Base-by-base conservation (phyloP, 1,284 basidiomycete species). In the Cutaneotrichosporon sp. region DNA sequence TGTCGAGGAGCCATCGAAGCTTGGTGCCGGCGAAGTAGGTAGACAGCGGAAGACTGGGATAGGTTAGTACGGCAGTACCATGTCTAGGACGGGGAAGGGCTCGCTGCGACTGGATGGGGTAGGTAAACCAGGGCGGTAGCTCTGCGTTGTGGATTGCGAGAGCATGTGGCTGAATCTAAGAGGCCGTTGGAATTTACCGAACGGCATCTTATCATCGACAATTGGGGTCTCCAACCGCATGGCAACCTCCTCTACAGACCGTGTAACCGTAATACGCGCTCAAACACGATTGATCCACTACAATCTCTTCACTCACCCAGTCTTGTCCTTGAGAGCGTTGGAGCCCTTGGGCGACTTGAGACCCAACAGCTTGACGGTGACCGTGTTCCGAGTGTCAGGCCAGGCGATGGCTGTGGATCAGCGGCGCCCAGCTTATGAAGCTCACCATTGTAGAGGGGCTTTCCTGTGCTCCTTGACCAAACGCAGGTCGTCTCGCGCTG, bases 1-100 rank as follows among this genome's bases (percentile, higher is more conserved):
- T 85, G 72, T 94, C 88, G 57, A 96, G 82, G 87, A 98, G 90
- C 94, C 94, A 98, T 45, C 87, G 82, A 54, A 97, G 79, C 77
- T 97, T 98, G 75, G 94, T 86, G 5, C 88, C 91, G 11, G 91
- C 93, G 76, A 97, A 97, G 76, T 97, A 97, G 0, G 93, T 97
- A 17, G 90, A 93, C 17, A 97, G 78, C 14, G 88, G 88, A 33
- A 96, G 49, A 32, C 92, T 53, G 34, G 8, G 33, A 45, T n/a
- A n/a, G n/a, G n/a, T 31, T 20, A 44, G 51, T n/a, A 3, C 7
- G n/a, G 27, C 3, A 4, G 11, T 20, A 29, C 5, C 20, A n/a
- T n/a, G n/a, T 16, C 29, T 31, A 31, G 29, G 29, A 14, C 29
- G 29, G n/a, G n/a, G n/a, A n/a, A n/a, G n/a, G n/a, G n/a, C n/a